A percentile compares a stretch with the other conserved stretches of the same genome.
phyloP scores from a whole-genome alignment of 495 filamentous ascomycete species.

The Clohesyomyces aquaticus region DNA sequence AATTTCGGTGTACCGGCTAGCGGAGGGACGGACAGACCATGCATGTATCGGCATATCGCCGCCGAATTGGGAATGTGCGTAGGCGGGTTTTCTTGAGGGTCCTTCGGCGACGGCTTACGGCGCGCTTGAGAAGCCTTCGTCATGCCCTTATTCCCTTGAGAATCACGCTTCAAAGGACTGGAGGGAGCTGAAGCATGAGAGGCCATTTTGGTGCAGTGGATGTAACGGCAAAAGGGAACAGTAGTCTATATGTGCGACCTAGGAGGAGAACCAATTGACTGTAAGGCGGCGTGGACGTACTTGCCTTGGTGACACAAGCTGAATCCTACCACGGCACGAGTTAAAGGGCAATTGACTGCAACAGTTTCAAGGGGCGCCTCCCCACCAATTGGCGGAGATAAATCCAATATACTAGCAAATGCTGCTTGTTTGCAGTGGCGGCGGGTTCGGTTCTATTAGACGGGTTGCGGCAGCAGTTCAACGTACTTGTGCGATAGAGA shows the following conservation, averaged over 20 bases:
- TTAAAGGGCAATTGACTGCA: not conserved
- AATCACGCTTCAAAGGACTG: slow-evolving; percentile 2
- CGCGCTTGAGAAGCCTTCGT: no score
- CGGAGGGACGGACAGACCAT: not conserved
- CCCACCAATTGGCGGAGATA: not conserved
- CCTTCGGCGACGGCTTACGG: no score
- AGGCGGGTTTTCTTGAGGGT: no score
- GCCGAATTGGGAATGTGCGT: no score
- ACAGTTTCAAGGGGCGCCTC: not conserved
- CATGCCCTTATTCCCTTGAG: no score
- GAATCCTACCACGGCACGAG: not conserved
- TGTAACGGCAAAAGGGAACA: slow-evolving; percentile 33
- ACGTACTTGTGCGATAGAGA: slow-evolving; percentile 9
- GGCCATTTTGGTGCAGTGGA: slow-evolving; percentile 33
- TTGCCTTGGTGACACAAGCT: slow-evolving; percentile 28
- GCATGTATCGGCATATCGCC: not conserved
- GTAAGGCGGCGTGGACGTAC: slow-evolving; percentile 9
- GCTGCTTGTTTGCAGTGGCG: not conserved
- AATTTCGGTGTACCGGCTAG: not conserved
- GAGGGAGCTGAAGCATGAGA: slow-evolving; percentile 19
- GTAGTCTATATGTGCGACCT: slow-evolving; percentile 24
- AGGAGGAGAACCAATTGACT: slow-evolving; percentile 15
- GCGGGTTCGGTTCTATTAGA: not conserved
- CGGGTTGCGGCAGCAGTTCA: slow-evolving; percentile 23
- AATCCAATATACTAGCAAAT: not conserved